These are phyloP conservation scores for Eremochloa ophiuroides DNA, from an alignment of 176 grass and related monocot genomes.

Conservation along the genomic window DNA sequence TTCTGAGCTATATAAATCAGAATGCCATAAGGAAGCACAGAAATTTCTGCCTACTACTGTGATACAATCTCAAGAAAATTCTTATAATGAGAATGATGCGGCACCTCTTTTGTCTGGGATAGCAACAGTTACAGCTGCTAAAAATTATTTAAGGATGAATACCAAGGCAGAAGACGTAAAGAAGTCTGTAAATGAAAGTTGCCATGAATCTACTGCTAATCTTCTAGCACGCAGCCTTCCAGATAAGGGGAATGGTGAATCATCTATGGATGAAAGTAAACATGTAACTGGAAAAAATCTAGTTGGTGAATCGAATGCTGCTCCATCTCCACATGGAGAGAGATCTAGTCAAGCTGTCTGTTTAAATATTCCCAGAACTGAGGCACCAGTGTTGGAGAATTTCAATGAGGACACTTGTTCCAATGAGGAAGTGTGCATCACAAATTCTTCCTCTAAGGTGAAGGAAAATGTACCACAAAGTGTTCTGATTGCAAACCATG, in stretches of 20 bases:
- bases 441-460: neutral
- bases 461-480: neutral
- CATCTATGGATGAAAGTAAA: neutral
- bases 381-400: neutral
- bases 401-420: neutral
- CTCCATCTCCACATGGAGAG: neutral
- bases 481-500: too few relatives aligned
- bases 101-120: slow-evolving; percentile 25
- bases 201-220: slow-evolving; percentile 7
- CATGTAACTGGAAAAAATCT: neutral
- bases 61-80: neutral
- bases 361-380: neutral
- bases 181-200: neutral
- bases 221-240: neutral
- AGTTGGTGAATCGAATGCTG: neutral
- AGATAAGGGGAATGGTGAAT: neutral
- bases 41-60: neutral
- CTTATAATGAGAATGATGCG: neutral
- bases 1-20: neutral
- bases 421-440: neutral
- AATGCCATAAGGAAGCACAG: neutral
- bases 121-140: neutral
- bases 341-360: neutral
- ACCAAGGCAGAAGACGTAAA: neutral
- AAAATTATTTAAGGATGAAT: neutral